Conservation (phyloP, 75 land plant genomes). For the Chamaecyparis obtusa region DNA sequence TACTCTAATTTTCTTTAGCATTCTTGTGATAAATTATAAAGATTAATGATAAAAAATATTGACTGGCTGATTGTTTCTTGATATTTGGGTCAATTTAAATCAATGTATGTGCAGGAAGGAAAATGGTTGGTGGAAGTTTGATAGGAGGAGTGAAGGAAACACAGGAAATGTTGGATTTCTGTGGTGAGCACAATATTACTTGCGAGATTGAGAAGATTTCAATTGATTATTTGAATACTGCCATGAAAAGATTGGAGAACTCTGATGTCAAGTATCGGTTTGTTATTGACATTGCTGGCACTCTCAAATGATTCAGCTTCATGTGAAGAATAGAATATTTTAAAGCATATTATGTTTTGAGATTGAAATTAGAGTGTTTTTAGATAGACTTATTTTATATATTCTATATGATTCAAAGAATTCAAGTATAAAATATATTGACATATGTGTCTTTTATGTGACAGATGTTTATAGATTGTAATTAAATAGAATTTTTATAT, state of each 20-base stretch:
- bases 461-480: no score
- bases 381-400: no score
- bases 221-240: constrained; percentile 26
- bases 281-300: constrained; percentile 35
- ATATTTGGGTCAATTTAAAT: no score
- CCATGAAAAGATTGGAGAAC: constrained; percentile 37
- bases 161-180: constrained; percentile 62
- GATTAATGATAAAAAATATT: neutral
- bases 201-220: constrained; percentile 38
- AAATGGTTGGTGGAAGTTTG: constrained; percentile 36
- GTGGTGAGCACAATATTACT: constrained; percentile 42
- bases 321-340: no score
- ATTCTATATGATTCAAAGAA: no score
- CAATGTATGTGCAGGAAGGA: constrained; percentile 26
- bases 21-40: neutral
- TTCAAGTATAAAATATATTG: no score
- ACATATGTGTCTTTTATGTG: no score
- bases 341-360: no score
- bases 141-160: constrained; percentile 54
- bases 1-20: neutral
- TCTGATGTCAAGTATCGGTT: constrained; percentile 47
- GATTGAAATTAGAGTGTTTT: no score
- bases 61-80: neutral
- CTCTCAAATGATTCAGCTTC: constrained; percentile 2
- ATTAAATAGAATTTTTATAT: no score